Evolutionary conservation across 495 filamentous ascomycete genomes (phyloP).

Genomic region (Penicillium angulare): DNA sequence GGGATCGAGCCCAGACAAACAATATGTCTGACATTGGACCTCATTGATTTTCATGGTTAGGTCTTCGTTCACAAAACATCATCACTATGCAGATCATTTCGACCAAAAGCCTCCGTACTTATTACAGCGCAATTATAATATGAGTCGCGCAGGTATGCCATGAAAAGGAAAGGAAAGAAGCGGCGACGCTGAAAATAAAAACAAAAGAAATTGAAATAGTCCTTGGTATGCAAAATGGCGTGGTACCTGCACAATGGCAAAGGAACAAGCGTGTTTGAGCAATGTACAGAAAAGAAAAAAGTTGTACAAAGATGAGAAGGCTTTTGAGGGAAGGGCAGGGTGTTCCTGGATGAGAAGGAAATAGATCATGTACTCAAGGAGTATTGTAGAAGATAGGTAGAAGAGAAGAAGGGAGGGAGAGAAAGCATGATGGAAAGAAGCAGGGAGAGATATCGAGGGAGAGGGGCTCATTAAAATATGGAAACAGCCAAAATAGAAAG

Average conservation of each 20-base stretch:
- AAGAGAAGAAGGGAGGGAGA: background rate
- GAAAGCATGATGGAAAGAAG: conserved; percentile 13
- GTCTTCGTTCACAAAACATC: conserved; percentile 19
- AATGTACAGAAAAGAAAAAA: conserved; percentile 27
- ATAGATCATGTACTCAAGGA: conserved; percentile 6
- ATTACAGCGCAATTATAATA: conserved; percentile 31
- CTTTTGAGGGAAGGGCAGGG: conserved; percentile 20
- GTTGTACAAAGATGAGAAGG: conserved; percentile 22
- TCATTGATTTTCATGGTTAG: conserved; percentile 20
- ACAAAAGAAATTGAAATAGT: conserved; percentile 4
- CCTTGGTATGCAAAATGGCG: too few relatives aligned
- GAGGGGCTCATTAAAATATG: conserved; percentile 3
- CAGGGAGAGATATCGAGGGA: conserved; percentile 7
- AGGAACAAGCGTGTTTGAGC: conserved; percentile 3
- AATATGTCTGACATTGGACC: conserved; percentile 40
- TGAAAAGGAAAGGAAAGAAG: conserved; percentile 19
- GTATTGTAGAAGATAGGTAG: background rate
- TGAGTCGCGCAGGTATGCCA: conserved; percentile 30
- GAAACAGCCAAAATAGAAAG: background rate
- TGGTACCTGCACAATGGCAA: conserved; percentile 8
- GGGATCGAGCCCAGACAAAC: conserved; percentile 52
- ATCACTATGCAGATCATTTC: conserved; percentile 15
- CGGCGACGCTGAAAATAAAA: conserved; percentile 5
- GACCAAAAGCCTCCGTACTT: conserved; percentile 13
- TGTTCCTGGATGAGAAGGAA: conserved; percentile 2